Percentiles rank a stretch among this genome's conserved stretches.
These are phyloP conservation scores for Talaromyces sp. DNA, from an alignment of 2,329 filamentous ascomycete species.

Conservation along the genomic window DNA sequence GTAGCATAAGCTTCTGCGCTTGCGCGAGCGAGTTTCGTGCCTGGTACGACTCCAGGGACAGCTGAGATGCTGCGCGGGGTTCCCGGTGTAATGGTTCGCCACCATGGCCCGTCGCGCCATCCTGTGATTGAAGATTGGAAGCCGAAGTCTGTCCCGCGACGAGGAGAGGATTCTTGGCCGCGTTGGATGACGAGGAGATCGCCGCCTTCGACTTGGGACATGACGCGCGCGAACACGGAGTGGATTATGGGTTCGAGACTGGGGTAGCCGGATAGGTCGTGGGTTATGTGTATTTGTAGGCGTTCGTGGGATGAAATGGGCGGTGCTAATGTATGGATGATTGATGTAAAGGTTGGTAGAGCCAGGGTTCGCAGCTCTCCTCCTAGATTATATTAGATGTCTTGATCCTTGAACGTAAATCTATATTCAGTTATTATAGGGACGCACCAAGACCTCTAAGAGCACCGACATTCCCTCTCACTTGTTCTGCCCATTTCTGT, in stretches of 20 bases:
- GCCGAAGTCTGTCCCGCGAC: conserved; percentile 55
- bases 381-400: conserved; percentile 53
- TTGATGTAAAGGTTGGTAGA: conserved; percentile 89
- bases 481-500: conserved; percentile 92
- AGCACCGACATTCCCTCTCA: conserved; percentile 81
- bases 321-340: conserved; percentile 91
- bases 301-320: conserved; percentile 97
- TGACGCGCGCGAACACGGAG: conserved; percentile 86
- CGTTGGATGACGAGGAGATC: conserved; percentile 93
- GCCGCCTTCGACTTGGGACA: conserved; percentile 98
- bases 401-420: not conserved
- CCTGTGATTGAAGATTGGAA: conserved; percentile 46
- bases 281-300: conserved; percentile 93
- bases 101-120: conserved; percentile 97
- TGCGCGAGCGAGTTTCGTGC: conserved; percentile 85
- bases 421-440: not conserved
- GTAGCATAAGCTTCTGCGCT: conserved; percentile 82
- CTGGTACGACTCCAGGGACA: conserved; percentile 78
- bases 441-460: conserved; percentile 70
- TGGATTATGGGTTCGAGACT: conserved; percentile 92
- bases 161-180: conserved; percentile 76
- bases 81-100: conserved; percentile 63
- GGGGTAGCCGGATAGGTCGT: conserved; percentile 92
- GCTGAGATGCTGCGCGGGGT: conserved; percentile 72
- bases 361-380: conserved; percentile 84